These are phyloP conservation scores for Colletotrichum trifolii DNA, from an alignment of 2,329 filamentous ascomycete genomes.

Conservation along the genomic window DNA sequence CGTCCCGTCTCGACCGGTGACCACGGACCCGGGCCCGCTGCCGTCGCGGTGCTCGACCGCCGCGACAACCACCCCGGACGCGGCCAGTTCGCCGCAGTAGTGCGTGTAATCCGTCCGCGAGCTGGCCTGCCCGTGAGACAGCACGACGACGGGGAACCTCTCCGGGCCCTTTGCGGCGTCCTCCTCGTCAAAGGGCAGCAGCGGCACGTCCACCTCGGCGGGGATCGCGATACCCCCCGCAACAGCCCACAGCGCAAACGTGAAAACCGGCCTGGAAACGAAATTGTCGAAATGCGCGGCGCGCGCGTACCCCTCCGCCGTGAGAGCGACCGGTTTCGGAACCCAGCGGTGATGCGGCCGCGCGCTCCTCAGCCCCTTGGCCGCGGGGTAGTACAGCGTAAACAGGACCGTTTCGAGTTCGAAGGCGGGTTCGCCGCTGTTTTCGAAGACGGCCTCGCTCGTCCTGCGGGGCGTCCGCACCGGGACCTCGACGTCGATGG, in stretches of 20 bases:
- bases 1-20: conserved; percentile 39
- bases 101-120: conserved; percentile 63
- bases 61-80: conserved; percentile 60
- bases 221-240: conserved; percentile 59
- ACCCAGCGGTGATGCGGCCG: conserved; percentile 56
- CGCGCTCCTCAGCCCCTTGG: conserved; percentile 41
- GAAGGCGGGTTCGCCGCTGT: conserved; percentile 52
- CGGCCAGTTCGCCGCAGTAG: conserved; percentile 61
- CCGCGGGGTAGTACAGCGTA: conserved; percentile 60
- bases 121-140: conserved; percentile 64
- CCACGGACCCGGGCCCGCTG: conserved; percentile 57
- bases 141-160: conserved; percentile 58
- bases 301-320: conserved; percentile 58
- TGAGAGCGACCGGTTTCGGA: conserved; percentile 54
- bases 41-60: conserved; percentile 65
- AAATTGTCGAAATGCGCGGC: conserved; percentile 57
- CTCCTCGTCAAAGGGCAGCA: conserved; percentile 41
- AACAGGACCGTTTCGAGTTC: conserved; percentile 60
- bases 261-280: conserved; percentile 55
- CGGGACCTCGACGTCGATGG: conserved; percentile 59
- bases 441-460: conserved; percentile 48
- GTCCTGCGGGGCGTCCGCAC: conserved; percentile 46
- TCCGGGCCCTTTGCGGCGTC: conserved; percentile 28
- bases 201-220: conserved; percentile 57
- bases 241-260: conserved; percentile 53